These are phyloP conservation scores for Microsporum ferrugineum DNA, from an alignment of 2,329 filamentous ascomycete genomes.

Conservation along the genomic window DNA sequence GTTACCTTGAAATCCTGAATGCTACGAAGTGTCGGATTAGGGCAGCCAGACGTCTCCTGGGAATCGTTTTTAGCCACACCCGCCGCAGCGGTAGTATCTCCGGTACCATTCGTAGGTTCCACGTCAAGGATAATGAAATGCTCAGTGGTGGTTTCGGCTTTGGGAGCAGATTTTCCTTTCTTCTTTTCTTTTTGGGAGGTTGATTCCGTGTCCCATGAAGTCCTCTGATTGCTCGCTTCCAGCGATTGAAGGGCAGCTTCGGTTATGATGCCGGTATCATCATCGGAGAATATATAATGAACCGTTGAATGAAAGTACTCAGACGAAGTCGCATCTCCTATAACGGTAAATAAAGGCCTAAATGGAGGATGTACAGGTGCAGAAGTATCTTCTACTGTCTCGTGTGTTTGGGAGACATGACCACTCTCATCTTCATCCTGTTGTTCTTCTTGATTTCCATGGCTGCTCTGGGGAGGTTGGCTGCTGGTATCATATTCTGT, in stretches of 20 bases:
- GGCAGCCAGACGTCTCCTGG: neutral
- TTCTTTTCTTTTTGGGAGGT: constrained; percentile 5
- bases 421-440: neutral
- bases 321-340: constrained; percentile 62
- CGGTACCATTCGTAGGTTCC: constrained; percentile 18
- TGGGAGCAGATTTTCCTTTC: constrained; percentile 1
- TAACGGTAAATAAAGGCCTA: constrained; percentile 71
- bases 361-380: constrained; percentile 42
- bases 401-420: neutral
- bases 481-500: neutral
- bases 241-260: constrained; percentile 49
- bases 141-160: constrained; percentile 33
- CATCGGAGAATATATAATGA: constrained; percentile 88
- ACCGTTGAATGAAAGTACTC: constrained; percentile 73
- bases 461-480: neutral
- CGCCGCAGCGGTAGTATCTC: neutral
- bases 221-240: constrained; percentile 33
- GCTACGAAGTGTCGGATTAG: neutral
- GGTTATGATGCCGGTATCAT: constrained; percentile 68
- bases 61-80: neutral
- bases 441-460: neutral
- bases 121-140: constrained; percentile 49
- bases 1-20: constrained; percentile 41
- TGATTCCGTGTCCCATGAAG: constrained; percentile 11
- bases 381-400: neutral